Conservation (phyloP, 2,329 filamentous ascomycete genomes). For the Mollisia scopiformis region DNA sequence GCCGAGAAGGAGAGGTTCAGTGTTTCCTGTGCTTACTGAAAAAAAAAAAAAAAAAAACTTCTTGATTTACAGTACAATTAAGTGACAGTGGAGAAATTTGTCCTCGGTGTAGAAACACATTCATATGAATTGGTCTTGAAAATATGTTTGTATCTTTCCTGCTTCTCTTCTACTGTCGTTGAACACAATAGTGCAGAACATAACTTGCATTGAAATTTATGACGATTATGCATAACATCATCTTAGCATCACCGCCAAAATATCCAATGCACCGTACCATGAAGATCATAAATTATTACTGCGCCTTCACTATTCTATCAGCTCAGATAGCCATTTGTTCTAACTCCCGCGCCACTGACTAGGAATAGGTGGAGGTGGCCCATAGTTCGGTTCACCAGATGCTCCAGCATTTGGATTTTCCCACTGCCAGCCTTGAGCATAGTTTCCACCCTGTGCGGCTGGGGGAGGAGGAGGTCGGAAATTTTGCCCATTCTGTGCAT, state of each 20-base stretch:
- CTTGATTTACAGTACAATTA: too few relatives aligned
- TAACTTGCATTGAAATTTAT: not conserved
- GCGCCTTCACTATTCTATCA: not conserved
- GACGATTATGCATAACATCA: not conserved
- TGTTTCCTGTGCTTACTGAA: too few relatives aligned
- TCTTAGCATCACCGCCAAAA: not conserved
- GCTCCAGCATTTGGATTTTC: slow-evolving; percentile 5
- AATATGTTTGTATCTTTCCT: too few relatives aligned
- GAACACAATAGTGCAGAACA: too few relatives aligned
- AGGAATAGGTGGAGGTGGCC: slow-evolving; percentile 18
- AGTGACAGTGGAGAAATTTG: too few relatives aligned
- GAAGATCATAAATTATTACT: not conserved
- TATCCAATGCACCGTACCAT: not conserved
- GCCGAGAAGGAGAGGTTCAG: too few relatives aligned
- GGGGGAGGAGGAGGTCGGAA: not conserved
- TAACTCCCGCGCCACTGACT: slow-evolving; percentile 10
- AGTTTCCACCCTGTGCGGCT: not conserved
- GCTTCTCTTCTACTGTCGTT: too few relatives aligned
- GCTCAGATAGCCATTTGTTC: not conserved
- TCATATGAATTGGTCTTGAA: too few relatives aligned
- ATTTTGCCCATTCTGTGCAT: not conserved
- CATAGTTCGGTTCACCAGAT: slow-evolving; percentile 13
- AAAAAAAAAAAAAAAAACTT: too few relatives aligned
- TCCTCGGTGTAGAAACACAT: too few relatives aligned
- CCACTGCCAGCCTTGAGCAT: slow-evolving; percentile 19